Base-by-base conservation (phyloP, 1,284 basidiomycete species). In the Ustilago sp. region DNA sequence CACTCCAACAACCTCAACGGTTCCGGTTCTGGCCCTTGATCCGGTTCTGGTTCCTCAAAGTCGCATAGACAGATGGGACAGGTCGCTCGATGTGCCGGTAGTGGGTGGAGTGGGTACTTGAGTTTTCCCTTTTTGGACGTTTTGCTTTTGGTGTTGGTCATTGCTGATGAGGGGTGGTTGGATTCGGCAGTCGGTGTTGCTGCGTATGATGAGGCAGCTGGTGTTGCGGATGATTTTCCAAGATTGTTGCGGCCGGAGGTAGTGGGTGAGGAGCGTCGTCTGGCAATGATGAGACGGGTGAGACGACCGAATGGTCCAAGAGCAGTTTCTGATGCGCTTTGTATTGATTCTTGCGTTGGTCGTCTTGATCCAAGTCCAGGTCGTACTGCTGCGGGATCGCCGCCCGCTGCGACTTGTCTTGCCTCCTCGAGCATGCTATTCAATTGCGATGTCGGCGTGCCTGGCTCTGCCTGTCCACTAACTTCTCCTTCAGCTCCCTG, bases 1-100 rank as follows among this genome's bases (percentile, higher is more conserved):
- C 81, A 83, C 12, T 60, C 55, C 47, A 83, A 53, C 51, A 80
- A 45, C 23, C 81, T 32, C 55, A 83, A 48, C 31, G 80, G 80
- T 36, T 83, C 81, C 31, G 74, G 63, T 56, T 83, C 79, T 13
- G 52, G 54, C 31, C 67, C 56, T n/a, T 51, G 53, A 8, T 56
- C 62, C 5, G 23, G 48, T 52, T 54, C 15, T 4, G 79, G 70
- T 52, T 75, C 65, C 41, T 77, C 77, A 43, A 77, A 83, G 53
- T 83, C 81, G 58, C 70, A 74, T n/a, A 83, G 72, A 43, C 81
- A 83, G 74, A 83, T 83, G 5, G 81, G 77, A 52, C 81, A 83
- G 5, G 79, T 82, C 0, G 81, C 78, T 13, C 81, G 73, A 39
- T 83, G 80, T 2, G 79, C 74, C 0, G 80, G 79, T 6, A 83